Conservation (phyloP, 306 rosid species). For the Castanopsis chinensis region DNA sequence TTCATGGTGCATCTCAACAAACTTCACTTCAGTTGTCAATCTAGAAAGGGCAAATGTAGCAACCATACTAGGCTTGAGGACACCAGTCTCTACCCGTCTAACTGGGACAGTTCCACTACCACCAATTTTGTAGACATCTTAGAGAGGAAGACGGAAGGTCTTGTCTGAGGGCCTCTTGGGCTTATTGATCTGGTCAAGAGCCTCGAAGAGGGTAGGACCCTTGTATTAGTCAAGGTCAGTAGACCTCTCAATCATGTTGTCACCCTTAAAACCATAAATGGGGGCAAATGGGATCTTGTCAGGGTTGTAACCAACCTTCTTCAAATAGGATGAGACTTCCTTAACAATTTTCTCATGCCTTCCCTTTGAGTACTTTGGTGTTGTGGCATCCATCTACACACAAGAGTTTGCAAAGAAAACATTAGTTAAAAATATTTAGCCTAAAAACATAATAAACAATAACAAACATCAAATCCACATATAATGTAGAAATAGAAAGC, state of each 20-base stretch:
- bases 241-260: conserved; percentile 37
- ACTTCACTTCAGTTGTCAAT: conserved; percentile 38
- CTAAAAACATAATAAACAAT: background rate
- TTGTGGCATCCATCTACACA: conserved; percentile 40
- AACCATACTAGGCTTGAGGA: conserved; percentile 33
- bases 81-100: conserved; percentile 36
- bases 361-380: conserved; percentile 35
- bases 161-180: conserved; percentile 40
- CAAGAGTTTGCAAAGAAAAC: background rate
- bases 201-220: conserved; percentile 40
- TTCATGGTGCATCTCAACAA: conserved; percentile 48
- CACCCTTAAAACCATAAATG: conserved; percentile 41
- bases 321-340: conserved; percentile 32
- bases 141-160: conserved; percentile 34
- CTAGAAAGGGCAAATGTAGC: conserved; percentile 35
- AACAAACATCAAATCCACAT: background rate
- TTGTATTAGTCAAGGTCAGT: conserved; percentile 35
- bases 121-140: conserved; percentile 39
- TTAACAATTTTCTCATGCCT: conserved; percentile 35
- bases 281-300: conserved; percentile 36
- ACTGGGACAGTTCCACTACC: conserved; percentile 44
- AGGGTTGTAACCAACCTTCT: conserved; percentile 37
- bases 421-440: background rate
- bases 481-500: background rate
- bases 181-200: conserved; percentile 26